A percentile compares a stretch with the other conserved stretches of the same genome.
phyloP scores from a whole-genome alignment of 495 filamentous ascomycete species.

The Lentithecium fluviatile region DNA sequence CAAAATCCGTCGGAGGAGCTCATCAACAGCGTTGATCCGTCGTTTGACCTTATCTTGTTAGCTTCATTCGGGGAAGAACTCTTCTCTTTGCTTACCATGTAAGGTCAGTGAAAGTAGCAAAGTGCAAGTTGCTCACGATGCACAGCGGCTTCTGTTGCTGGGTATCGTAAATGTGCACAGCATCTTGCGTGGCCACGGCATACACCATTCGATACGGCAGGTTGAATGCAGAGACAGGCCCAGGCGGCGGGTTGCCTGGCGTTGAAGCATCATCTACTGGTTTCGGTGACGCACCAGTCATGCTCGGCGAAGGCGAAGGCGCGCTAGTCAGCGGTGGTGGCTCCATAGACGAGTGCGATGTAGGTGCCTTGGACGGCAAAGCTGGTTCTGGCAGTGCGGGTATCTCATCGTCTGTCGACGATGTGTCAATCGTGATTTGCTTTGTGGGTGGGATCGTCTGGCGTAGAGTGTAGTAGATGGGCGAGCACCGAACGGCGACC shows the following conservation, averaged over 20 bases:
- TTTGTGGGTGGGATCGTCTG: slow-evolving; percentile 61
- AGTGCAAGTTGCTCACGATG: slow-evolving; percentile 93
- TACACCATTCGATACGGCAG: slow-evolving; percentile 94
- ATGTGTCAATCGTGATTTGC: slow-evolving; percentile 91
- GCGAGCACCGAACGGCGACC: slow-evolving; percentile 91
- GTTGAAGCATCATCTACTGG: slow-evolving; percentile 53
- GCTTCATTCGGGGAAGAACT: not conserved
- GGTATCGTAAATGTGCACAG: slow-evolving; percentile 94
- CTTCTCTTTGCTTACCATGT: slow-evolving; percentile 66
- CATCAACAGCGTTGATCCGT: slow-evolving; percentile 89
- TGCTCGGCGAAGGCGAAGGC: slow-evolving; percentile 45
- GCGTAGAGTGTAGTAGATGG: slow-evolving; percentile 79
- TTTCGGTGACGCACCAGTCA: slow-evolving; percentile 54
- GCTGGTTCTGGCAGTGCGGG: slow-evolving; percentile 79
- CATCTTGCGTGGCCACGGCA: slow-evolving; percentile 95
- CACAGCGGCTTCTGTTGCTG: slow-evolving; percentile 92
- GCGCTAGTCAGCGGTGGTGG: slow-evolving; percentile 66
- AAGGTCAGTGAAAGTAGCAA: slow-evolving; percentile 94
- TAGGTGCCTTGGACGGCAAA: slow-evolving; percentile 56
- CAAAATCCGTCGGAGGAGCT: slow-evolving; percentile 98
- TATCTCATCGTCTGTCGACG: slow-evolving; percentile 80
- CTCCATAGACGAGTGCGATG: slow-evolving; percentile 70
- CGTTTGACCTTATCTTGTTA: slow-evolving; percentile 71
- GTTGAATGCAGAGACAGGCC: slow-evolving; percentile 61
- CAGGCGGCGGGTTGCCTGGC: slow-evolving; percentile 56